These are phyloP conservation scores for Melanogaster broomeanus DNA, from an alignment of 768 basidiomycete species.

Conservation along the genomic window DNA sequence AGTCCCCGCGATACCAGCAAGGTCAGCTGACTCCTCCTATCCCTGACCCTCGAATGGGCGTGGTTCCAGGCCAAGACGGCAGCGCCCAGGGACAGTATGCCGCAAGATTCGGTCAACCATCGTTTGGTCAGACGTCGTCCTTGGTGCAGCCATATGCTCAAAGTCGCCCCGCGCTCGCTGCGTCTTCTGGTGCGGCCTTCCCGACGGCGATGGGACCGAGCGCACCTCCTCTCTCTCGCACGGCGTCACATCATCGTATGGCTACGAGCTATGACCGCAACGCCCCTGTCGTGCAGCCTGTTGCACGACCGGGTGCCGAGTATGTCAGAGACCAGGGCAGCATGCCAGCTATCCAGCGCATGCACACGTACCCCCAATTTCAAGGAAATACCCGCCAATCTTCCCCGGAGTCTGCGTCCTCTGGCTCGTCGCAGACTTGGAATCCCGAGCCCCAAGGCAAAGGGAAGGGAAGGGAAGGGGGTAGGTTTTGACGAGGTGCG, in stretches of 20 bases:
- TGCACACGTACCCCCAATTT: conserved; percentile 1
- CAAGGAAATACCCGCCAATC: not conserved
- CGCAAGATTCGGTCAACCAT: conserved; percentile 24
- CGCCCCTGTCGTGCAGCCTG: not conserved
- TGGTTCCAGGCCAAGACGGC: conserved; percentile 8
- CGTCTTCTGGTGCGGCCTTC: conserved; percentile 10
- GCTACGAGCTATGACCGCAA: conserved; percentile 10
- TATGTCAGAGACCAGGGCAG: conserved; percentile 8
- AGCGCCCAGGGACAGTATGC: conserved; percentile 4
- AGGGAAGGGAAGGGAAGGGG: conserved; percentile 6
- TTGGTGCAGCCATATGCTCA: conserved; percentile 4
- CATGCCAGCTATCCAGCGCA: conserved; percentile 9
- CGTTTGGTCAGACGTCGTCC: conserved; percentile 23
- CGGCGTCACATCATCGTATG: conserved; percentile 2
- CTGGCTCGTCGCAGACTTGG: conserved; percentile 23
- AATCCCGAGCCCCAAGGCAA: conserved; percentile 10
- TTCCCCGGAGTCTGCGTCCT: conserved; percentile 16
- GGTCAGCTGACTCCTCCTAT: conserved; percentile 19
- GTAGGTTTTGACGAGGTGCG: conserved; percentile 3
- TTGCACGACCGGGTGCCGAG: conserved; percentile 15
- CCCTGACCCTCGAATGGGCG: not conserved
- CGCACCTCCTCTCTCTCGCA: not conserved
- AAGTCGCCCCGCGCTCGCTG: not conserved
- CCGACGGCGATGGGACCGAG: not conserved
- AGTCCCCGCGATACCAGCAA: conserved; percentile 30